phyloP scores from a whole-genome alignment of 2,329 filamentous ascomycete genomes.

The Microdochium nivale region DNA sequence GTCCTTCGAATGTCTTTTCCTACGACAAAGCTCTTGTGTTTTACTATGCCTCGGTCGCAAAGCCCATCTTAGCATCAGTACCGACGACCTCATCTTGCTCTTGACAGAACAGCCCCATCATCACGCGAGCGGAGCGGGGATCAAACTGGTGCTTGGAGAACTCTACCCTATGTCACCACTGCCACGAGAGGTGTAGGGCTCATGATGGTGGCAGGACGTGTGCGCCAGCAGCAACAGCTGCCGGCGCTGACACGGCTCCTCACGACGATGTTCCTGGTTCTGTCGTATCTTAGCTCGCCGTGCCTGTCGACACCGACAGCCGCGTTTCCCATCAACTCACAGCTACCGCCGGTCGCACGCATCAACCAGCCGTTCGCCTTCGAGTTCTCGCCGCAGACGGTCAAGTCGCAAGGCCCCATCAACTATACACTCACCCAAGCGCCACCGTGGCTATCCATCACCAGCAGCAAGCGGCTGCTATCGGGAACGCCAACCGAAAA shows the following conservation, averaged over 20 bases:
- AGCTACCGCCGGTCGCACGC: slow-evolving; percentile 72
- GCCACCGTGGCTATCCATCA: slow-evolving; percentile 68
- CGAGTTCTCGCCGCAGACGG: slow-evolving; percentile 65
- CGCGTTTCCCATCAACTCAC: slow-evolving; percentile 72
- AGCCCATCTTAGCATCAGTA: too few species aligned
- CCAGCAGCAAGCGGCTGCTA: slow-evolving; percentile 54
- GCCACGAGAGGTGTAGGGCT: background rate
- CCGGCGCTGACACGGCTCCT: slow-evolving; percentile 14
- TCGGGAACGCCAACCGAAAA: slow-evolving; percentile 57
- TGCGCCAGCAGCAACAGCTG: background rate
- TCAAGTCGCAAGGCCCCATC: slow-evolving; percentile 50
- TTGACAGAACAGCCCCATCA: background rate
- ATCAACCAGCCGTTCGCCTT: slow-evolving; percentile 60
- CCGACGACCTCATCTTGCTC: too few species aligned
- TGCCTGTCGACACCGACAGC: background rate
- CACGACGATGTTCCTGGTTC: slow-evolving; percentile 11
- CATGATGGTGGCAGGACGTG: background rate
- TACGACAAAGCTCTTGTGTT: background rate
- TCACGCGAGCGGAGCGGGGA: background rate
- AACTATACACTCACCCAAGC: slow-evolving; percentile 58
- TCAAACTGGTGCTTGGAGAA: background rate
- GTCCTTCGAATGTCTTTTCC: background rate
- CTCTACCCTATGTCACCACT: background rate
- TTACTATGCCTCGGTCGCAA: background rate
- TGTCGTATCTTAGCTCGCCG: background rate